Percentiles rank a stretch among this genome's conserved stretches.
Conservation (phyloP, 2,329 filamentous ascomycete genomes). For the Paradendryphiella salina region DNA sequence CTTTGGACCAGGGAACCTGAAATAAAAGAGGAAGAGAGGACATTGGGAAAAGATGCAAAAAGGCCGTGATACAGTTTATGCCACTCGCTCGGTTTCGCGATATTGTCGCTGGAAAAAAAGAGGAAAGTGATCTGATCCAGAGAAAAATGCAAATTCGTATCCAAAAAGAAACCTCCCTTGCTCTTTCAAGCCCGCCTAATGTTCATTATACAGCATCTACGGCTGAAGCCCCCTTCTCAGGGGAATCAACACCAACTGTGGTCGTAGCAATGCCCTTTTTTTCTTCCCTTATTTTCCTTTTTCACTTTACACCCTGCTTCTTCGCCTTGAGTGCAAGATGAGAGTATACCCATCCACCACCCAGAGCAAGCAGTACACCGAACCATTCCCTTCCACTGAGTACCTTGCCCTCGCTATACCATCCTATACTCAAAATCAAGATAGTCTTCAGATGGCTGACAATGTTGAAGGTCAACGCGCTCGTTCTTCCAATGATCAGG, state of each 20-base stretch:
- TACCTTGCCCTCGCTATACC: conserved; percentile 51
- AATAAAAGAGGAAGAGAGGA: background rate
- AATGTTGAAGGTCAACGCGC: conserved; percentile 48
- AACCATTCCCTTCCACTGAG: conserved; percentile 47
- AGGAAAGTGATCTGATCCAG: background rate
- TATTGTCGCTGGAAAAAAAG: background rate
- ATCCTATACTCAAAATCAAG: conserved; percentile 52
- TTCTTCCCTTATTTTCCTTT: too few relatives aligned
- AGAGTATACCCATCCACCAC: conserved; percentile 53
- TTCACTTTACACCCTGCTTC: conserved; percentile 37
- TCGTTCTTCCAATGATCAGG: conserved; percentile 48
- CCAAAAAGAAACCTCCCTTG: background rate
- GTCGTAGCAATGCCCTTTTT: conserved; percentile 5
- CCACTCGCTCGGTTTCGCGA: background rate
- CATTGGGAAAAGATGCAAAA: too few relatives aligned
- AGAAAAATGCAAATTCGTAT: background rate
- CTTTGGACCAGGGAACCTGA: background rate
- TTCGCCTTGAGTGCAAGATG: conserved; percentile 47
- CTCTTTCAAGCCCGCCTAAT: background rate
- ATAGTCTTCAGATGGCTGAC: conserved; percentile 53
- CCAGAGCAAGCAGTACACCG: conserved; percentile 52
- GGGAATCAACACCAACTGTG: background rate
- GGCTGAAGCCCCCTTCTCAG: background rate
- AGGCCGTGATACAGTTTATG: too few relatives aligned
- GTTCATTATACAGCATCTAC: background rate